Base-by-base conservation (phyloP, 306 rosid genomes). In the Acacia crassicarpa region DNA sequence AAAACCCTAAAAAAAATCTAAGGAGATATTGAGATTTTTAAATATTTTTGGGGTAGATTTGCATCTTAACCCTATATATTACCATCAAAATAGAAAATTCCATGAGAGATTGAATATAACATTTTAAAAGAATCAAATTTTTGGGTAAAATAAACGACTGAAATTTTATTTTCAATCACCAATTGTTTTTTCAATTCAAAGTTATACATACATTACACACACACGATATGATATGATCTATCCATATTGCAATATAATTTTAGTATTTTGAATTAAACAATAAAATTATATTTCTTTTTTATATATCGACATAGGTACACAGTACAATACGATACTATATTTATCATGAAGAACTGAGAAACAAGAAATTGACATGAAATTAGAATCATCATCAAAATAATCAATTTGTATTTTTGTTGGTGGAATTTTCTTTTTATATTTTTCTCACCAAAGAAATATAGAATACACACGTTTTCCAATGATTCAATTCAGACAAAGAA, bases 401-500 rank as follows among this genome's bases (percentile, higher is more conserved):
- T 44, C 54, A n/a, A 41, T 41, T 72, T 72, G 59, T 72, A 45
- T 25, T 45, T 45, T 45, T 72, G 11, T 72, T 46, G 75, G 75
- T 71, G 75, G 76, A 22, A 16, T 72, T 72, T 45, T 69, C 54
- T 25, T 14, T 46, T 0, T 25, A 46, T 25, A 72, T 2, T 72
- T 72, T 72, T 27, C 59, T 46, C 27, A 27, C 59, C 22, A 15
- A 71, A 9, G 8, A 45, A 14, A 71, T 43, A 71, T 17, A 58
- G 35, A 14, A 44, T 0, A 2, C 56, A 8, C 75, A 45, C 76
- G 58, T 3, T 72, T 45, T 72, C 76, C 33, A 72, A 27, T 46
- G 76, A 72, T 45, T 46, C 40, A 27, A 45, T 45, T 72, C 22
- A 27, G 76, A 72, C 59, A 72, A 45, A 30, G 76, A 27, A 72